Percentiles rank a stretch among this genome's conserved stretches.
phyloP scores from a whole-genome alignment of 306 rosid species.

The Alnus glutinosa region DNA sequence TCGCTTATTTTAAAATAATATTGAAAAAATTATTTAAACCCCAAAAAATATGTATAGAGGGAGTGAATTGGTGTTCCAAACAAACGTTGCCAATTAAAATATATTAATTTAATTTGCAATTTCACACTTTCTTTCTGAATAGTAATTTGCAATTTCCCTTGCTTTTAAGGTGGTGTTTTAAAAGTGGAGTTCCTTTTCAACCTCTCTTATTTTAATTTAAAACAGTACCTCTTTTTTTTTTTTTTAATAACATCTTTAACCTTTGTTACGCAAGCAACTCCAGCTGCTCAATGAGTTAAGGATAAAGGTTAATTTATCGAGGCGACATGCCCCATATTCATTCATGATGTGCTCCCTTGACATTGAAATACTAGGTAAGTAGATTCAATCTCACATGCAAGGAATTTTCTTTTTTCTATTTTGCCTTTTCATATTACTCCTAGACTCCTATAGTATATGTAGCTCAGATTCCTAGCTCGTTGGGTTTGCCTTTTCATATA shows the following conservation, averaged over 20 bases:
- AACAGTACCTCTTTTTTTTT: not conserved
- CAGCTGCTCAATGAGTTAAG: not conserved
- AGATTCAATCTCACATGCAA: conserved; percentile 27
- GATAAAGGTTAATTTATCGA: not conserved
- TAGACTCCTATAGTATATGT: conserved; percentile 1
- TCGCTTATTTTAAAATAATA: not conserved
- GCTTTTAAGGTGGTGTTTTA: not conserved
- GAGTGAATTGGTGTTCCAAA: no score
- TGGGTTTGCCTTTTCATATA: conserved; percentile 17
- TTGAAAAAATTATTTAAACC: not conserved
- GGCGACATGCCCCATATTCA: not conserved
- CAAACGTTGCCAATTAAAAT: no score
- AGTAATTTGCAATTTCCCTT: no score
- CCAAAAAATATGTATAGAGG: no score
- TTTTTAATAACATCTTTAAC: not conserved
- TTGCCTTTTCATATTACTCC: not conserved
- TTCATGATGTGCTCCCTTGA: not conserved
- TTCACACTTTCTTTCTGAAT: no score
- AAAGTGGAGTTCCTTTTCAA: not conserved
- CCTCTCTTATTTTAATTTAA: not conserved
- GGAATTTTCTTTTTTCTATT: not conserved
- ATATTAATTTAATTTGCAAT: no score
- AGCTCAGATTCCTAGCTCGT: conserved; percentile 30
- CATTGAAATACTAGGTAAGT: not conserved
- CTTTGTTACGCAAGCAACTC: not conserved